Evolutionary conservation across 371 early-diverging fungal species (phyloP).

Genomic region (Lichtheimia ramosa): DNA sequence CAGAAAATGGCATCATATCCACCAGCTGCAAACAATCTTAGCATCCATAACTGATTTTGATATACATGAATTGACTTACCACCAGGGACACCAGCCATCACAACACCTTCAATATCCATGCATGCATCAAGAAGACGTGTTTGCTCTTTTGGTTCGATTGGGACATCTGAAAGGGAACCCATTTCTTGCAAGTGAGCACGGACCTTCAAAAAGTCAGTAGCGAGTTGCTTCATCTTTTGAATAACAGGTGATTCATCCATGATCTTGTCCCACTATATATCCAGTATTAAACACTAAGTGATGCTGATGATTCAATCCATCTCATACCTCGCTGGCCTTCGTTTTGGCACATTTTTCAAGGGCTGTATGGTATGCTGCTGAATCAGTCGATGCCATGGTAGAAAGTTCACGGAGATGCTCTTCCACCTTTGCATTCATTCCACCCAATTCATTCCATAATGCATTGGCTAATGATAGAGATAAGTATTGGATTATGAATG

Average conservation of each 20-base stretch:
- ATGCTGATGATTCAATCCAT: neutral
- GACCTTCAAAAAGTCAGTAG: constrained; percentile 35
- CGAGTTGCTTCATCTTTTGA: constrained; percentile 20
- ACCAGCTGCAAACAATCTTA: constrained; percentile 69
- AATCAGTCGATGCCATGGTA: constrained; percentile 20
- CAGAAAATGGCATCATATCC: constrained; percentile 97
- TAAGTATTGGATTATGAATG: neutral
- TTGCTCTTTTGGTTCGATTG: constrained; percentile 90
- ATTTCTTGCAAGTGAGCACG: constrained; percentile 69
- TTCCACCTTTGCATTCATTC: constrained; percentile 54
- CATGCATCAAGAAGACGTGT: constrained; percentile 83
- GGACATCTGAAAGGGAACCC: constrained; percentile 73
- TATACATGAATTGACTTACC: constrained; percentile 44
- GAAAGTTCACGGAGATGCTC: constrained; percentile 42
- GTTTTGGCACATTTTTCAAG: constrained; percentile 34
- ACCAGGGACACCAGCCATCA: constrained; percentile 94
- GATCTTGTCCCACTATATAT: constrained; percentile 8
- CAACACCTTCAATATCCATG: constrained; percentile 71
- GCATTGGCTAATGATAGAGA: constrained; percentile 35
- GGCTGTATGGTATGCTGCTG: constrained; percentile 35
- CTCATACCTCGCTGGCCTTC: constrained; percentile 25
- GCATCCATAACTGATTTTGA: too few species aligned
- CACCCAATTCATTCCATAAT: constrained; percentile 62
- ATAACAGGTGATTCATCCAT: neutral
- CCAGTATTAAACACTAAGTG: neutral